A percentile compares a stretch with the other conserved stretches of the same genome.
phyloP scores from a whole-genome alignment of 768 basidiomycete species.

The Leucogyrophana mollusca region DNA sequence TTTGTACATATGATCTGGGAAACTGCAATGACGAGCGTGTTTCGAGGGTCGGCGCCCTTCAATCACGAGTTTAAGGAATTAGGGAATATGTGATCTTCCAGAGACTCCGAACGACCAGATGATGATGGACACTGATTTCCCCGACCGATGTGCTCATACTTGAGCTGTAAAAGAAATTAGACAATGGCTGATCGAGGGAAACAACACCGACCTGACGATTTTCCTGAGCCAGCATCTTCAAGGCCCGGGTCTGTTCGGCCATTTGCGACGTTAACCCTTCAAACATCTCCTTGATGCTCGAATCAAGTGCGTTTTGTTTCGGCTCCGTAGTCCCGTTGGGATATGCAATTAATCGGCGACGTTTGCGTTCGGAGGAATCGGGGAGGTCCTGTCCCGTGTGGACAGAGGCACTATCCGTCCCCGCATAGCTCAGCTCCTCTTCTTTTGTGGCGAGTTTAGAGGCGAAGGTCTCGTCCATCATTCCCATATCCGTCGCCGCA shows the following conservation, averaged over 20 bases:
- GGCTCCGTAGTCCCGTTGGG: slow-evolving; percentile 11
- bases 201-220: slow-evolving; percentile 40
- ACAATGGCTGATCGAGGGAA: no score
- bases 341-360: slow-evolving; percentile 8
- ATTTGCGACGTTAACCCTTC: slow-evolving; percentile 48
- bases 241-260: slow-evolving; percentile 44
- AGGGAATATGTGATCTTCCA: not conserved
- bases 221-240: slow-evolving; percentile 43
- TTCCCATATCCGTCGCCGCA: not conserved
- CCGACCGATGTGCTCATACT: not conserved
- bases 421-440: slow-evolving; percentile 5
- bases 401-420: slow-evolving; percentile 10
- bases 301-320: slow-evolving; percentile 17
- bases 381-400: slow-evolving; percentile 11
- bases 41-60: no score
- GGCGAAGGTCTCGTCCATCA: no score
- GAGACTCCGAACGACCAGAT: not conserved
- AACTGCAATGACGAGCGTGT: no score
- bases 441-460: no score
- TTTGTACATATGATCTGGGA: no score
- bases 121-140: not conserved
- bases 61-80: no score
- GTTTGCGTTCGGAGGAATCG: slow-evolving; percentile 10
- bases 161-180: no score
- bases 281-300: slow-evolving; percentile 34